Base-by-base conservation (phyloP, 371 early-diverging fungal genomes). In the Mortierella polycephala region DNA sequence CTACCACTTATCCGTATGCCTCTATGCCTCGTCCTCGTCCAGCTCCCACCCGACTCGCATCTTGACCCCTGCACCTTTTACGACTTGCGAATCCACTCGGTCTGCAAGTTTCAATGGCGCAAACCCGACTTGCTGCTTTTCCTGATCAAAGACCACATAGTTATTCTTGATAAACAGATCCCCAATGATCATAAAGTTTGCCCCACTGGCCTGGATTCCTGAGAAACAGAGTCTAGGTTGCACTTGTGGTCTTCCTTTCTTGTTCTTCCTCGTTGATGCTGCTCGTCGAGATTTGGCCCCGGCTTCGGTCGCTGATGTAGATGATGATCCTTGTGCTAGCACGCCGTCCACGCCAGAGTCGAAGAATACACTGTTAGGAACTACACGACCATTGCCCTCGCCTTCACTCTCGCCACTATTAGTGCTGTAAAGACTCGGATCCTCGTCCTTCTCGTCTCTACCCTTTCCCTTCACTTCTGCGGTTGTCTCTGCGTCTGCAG, bases 151-250 rank as follows among this genome's bases (percentile, higher is more conserved):
- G 40, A 81, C 82, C 14, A 82, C 81, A 46, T 84, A 82, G 68
- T 83, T 84, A 55, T 87, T 84, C 52, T 84, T 83, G 49, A 85
- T 60, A 60, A 85, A 85, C 12, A 83, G 72, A 61, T 84, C 85
- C 57, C 85, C 85, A 13, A 85, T 69, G 37, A 85, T 85, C 62
- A 65, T 67, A 21, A 85, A 82, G 63, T 39, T 60, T 7, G 59
- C 62, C 7, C 40, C 21, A 18, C 70, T 67, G 13, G 61, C 20
- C 46, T 70, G 70, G 2, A 70, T 58, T n/a, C 64, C 58, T 0
- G 71, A 71, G 56, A 66, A 79, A 51, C 74, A 72, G 30, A 30
- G 30, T 30, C 30, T 30, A 30, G 30, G 30, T 30, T 30, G 30
- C 30, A 1, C 30, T 30, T 30, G 30, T 30, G 30, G 30, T 30